A percentile compares a stretch with the other conserved stretches of the same genome.
These are phyloP conservation scores for Saccharum officinarum DNA, from an alignment of 176 grass and related monocot genomes.

Conservation along the genomic window DNA sequence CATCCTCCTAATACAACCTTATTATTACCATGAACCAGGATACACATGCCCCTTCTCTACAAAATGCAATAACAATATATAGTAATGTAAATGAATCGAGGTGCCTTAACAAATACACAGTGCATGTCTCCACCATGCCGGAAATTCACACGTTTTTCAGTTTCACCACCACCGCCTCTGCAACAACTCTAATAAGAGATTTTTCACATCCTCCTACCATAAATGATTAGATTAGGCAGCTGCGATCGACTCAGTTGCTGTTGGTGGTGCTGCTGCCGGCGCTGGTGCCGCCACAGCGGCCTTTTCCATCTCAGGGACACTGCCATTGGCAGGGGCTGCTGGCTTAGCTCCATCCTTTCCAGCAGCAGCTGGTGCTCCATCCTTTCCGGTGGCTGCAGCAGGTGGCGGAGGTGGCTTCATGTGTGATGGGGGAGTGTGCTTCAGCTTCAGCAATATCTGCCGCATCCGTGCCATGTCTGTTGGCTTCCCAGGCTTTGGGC, in stretches of 20 bases:
- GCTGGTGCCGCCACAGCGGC: not conserved
- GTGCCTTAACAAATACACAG: constrained; percentile 26
- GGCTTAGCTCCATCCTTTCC: constrained; percentile 45
- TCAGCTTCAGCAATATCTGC: constrained; percentile 81
- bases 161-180: not conserved
- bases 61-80: constrained; percentile 55
- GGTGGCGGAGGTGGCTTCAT: constrained; percentile 65
- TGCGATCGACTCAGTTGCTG: constrained; percentile 34
- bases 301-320: constrained; percentile 50
- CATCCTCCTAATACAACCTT: constrained; percentile 13
- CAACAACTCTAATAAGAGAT: constrained; percentile 13
- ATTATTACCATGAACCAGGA: constrained; percentile 26
- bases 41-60: constrained; percentile 35
- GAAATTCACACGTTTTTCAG: not conserved
- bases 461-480: constrained; percentile 81
- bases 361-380: constrained; percentile 19
- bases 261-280: not conserved
- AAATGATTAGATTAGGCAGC: constrained; percentile 38
- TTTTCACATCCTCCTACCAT: constrained; percentile 8
- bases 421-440: constrained; percentile 67
- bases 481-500: constrained; percentile 83
- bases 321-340: constrained; percentile 40
- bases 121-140: not conserved
- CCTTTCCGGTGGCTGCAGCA: constrained; percentile 27
- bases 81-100: constrained; percentile 36